phyloP scores from a whole-genome alignment of 75 land plant species.

The Picea sitchensis region DNA sequence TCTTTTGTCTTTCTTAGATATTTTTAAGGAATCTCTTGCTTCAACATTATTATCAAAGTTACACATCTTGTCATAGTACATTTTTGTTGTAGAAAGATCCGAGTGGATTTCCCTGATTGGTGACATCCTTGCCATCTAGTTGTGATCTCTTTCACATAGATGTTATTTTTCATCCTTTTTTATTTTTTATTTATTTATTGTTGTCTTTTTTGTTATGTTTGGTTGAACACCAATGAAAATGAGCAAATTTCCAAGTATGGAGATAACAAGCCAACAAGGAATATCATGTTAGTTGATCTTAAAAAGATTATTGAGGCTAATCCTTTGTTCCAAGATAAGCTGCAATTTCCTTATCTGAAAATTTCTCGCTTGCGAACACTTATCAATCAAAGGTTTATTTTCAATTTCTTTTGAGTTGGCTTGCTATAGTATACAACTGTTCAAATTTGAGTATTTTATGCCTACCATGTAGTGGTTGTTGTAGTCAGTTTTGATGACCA shows the following conservation, averaged over 20 bases:
- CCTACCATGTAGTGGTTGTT: no score
- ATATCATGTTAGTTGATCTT: slow-evolving; percentile 62
- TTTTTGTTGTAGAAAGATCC: neutral
- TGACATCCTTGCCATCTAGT: neutral
- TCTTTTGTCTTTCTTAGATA: neutral
- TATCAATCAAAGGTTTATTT: no score
- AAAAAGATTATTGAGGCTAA: slow-evolving; percentile 77
- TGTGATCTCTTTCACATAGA: neutral
- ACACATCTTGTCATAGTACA: neutral
- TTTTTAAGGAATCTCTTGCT: neutral
- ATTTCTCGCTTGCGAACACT: no score
- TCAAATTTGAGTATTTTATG: no score
- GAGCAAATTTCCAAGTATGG: slow-evolving; percentile 72
- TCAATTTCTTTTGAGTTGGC: no score
- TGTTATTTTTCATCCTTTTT: neutral
- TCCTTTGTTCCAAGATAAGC: slow-evolving; percentile 71
- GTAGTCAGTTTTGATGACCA: no score
- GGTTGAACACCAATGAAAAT: slow-evolving; percentile 36
- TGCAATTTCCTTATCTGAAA: slow-evolving; percentile 47
- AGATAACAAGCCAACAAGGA: slow-evolving; percentile 69
- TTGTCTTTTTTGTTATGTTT: neutral
- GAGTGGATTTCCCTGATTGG: neutral
- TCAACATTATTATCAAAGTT: neutral
- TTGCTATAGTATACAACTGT: no score
- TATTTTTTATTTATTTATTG: no score